Evolutionary conservation across 306 rosid genomes (phyloP), one percentile per base, ranked within the genome.

Genomic region (Inga leiocalycina): DNA sequence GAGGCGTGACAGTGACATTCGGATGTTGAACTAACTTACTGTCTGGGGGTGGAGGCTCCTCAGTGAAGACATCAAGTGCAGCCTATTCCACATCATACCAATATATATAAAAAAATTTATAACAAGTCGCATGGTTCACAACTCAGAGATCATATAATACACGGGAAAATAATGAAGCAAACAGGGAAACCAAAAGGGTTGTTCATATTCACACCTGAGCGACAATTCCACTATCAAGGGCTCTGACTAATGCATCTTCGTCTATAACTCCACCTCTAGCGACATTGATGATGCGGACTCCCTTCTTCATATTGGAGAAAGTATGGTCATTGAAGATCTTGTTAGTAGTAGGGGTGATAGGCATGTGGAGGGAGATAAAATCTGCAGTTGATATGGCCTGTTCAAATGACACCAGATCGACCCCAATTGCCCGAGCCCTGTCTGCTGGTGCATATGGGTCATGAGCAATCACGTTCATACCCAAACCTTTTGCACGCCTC

Each of bases 241-340:
- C 97, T 48, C 85, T 87, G 16, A 88, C 87, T 20, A 93, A 78
- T 17, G 93, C 93, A 71, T 89, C 91, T 84, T 92, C 94, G 3
- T 93, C 93, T 6, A 93, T 93, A 11, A 93, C 94, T 2, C 97
- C 95, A 13, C 97, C 97, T 49, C 95, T 86, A 2, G 94, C 97
- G 17, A 93, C 95, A 48, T 93, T 93, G n/a, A 91, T 72, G 44
- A 93, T 70, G 4, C 95, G 89, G 9, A 85, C 94, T 3, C 95
- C 97, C 71, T 90, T 93, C 88, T 93, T 91, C 92, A 93, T 88
- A 84, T 84, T 80, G 2, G 87, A 69, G 67, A 93, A 93, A 3
- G 92, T 91, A 1, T 83, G 85, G 16, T 90, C 91, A 2, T 93
- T 90, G 74, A 93, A 88, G 56, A 91, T 82, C 86, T 88, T 93